Conservation (phyloP, 768 basidiomycete species). For the Hygrophorus russula region DNA sequence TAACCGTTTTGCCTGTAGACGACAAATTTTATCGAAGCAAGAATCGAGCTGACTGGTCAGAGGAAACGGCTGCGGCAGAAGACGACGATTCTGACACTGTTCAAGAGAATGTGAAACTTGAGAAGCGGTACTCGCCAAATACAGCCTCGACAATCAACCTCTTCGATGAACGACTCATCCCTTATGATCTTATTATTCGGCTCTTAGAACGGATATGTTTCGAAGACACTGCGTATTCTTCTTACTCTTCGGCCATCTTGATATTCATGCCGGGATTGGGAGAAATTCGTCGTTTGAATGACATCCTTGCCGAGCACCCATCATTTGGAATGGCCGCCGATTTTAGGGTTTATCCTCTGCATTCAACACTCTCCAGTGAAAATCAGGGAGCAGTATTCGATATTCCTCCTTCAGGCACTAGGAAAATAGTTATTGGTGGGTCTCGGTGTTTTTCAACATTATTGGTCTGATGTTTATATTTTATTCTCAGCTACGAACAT, state of each 20-base stretch:
- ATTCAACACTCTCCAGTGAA: conserved; percentile 89
- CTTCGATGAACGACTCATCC: conserved; percentile 80
- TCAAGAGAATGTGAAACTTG: conserved; percentile 40
- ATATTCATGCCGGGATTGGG: conserved; percentile 93
- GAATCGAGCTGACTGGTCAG: conserved; percentile 65
- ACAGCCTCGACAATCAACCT: conserved; percentile 75
- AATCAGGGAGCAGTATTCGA: conserved; percentile 89
- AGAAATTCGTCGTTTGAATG: conserved; percentile 84
- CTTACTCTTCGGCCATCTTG: conserved; percentile 71
- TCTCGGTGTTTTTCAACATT: conserved; percentile 7
- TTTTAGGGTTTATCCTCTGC: conserved; percentile 78
- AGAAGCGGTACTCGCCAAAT: conserved; percentile 68
- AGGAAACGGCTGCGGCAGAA: conserved; percentile 48
- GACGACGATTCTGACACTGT: conserved; percentile 55
- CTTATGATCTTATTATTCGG: conserved; percentile 80
- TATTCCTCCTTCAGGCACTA: conserved; percentile 61
- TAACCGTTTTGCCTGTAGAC: conserved; percentile 28
- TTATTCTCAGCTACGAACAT: conserved; percentile 67
- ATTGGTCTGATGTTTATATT: not conserved
- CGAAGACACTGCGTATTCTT: conserved; percentile 34
- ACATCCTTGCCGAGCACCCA: conserved; percentile 67
- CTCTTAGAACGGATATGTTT: conserved; percentile 81
- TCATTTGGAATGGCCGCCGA: conserved; percentile 45
- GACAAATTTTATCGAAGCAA: conserved; percentile 58
- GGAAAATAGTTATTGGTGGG: conserved; percentile 92